phyloP scores from a whole-genome alignment of 2,329 filamentous ascomycete species.

The Drechslerella dactyloides region DNA sequence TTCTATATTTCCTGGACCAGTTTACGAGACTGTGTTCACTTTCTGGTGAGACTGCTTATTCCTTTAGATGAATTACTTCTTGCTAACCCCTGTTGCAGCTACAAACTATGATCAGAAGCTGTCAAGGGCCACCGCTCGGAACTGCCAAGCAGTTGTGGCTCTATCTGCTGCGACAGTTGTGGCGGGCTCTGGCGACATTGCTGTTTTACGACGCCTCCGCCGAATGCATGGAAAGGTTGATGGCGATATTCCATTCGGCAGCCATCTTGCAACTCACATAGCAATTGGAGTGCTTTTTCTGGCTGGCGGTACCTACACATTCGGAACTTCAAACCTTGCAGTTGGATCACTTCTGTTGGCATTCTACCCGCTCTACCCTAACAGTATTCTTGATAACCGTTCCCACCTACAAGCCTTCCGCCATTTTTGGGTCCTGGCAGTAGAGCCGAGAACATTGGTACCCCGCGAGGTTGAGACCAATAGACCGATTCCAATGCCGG shows the following conservation, averaged over 20 bases:
- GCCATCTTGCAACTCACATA: constrained; percentile 89
- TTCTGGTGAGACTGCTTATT: constrained; percentile 50
- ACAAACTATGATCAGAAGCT: constrained; percentile 81
- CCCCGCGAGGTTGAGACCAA: constrained; percentile 84
- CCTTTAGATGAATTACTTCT: neutral
- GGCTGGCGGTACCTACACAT: constrained; percentile 88
- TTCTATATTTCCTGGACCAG: constrained; percentile 83
- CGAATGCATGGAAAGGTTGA: constrained; percentile 87
- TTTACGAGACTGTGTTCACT: constrained; percentile 79
- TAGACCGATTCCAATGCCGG: constrained; percentile 75
- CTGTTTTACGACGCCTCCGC: constrained; percentile 81
- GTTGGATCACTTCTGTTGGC: constrained; percentile 84
- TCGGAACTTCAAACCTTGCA: constrained; percentile 85
- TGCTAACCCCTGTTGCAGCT: constrained; percentile 56
- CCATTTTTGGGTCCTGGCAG: constrained; percentile 94
- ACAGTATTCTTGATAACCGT: constrained; percentile 87
- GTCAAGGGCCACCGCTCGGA: constrained; percentile 79
- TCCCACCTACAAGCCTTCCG: constrained; percentile 95
- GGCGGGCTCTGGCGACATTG: constrained; percentile 91
- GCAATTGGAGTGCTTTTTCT: constrained; percentile 90
- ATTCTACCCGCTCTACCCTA: constrained; percentile 93
- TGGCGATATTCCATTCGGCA: constrained; percentile 84
- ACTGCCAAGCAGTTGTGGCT: constrained; percentile 87
- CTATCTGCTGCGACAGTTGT: constrained; percentile 86
- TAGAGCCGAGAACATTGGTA: constrained; percentile 86